phyloP scores from a whole-genome alignment of 176 grass and related monocot species.

The Ensete glaucum region DNA sequence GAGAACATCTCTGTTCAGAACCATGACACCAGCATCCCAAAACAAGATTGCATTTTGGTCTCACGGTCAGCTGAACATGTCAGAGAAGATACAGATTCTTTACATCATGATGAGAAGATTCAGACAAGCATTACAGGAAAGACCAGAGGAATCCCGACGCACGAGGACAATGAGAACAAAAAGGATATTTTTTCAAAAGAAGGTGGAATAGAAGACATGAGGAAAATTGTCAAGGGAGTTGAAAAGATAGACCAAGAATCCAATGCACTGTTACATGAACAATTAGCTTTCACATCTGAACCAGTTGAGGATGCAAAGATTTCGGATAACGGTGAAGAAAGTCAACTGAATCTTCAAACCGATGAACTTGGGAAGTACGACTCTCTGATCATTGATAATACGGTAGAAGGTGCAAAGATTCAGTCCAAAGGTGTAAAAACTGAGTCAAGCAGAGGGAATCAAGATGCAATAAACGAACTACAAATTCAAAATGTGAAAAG shows the following conservation, averaged over 20 bases:
- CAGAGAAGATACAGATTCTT: slow-evolving; percentile 14
- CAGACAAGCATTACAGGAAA: slow-evolving; percentile 27
- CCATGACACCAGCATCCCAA: slow-evolving; percentile 1
- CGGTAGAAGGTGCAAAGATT: not conserved
- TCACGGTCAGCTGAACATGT: slow-evolving; percentile 18
- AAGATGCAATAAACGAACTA: slow-evolving; percentile 16
- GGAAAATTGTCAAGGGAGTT: slow-evolving; percentile 20
- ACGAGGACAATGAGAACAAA: slow-evolving; percentile 23
- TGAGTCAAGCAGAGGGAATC: slow-evolving; percentile 23
- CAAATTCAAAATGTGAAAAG: slow-evolving; percentile 20
- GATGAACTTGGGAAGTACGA: not conserved
- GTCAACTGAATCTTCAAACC: not conserved
- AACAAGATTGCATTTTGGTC: slow-evolving; percentile 30
- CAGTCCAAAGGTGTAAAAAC: slow-evolving; percentile 7
- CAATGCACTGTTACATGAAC: slow-evolving; percentile 16
- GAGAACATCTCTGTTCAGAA: slow-evolving; percentile 24
- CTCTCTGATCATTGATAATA: not conserved
- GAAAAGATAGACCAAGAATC: not conserved
- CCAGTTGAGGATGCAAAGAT: slow-evolving; percentile 25
- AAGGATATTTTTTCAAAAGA: slow-evolving; percentile 8
- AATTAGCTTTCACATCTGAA: slow-evolving; percentile 19
- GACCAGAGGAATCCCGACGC: not conserved
- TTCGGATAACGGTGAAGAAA: slow-evolving; percentile 11
- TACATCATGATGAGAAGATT: slow-evolving; percentile 12
- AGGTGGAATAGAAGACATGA: slow-evolving; percentile 27